Evolutionary conservation across 2,329 filamentous ascomycete species (phyloP), one percentile per base, ranked within the genome.

Genomic region (Paramyrothecium roridum): DNA sequence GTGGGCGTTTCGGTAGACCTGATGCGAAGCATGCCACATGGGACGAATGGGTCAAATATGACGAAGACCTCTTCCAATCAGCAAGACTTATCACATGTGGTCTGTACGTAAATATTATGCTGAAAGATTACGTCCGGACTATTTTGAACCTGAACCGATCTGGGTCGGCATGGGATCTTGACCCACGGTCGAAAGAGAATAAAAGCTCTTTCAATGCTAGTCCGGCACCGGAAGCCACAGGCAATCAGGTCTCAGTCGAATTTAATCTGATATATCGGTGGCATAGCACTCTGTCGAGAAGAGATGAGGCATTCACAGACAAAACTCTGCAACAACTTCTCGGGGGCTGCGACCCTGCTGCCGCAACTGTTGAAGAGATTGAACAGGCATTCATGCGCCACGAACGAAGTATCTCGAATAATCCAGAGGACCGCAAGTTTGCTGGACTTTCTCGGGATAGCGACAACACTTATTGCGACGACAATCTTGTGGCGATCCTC

Each of bases 401-500:
- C 40, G 49, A 20, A n/a, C 16, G 49, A 13, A 19, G 33, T 13
- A n/a, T 51, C 17, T 4, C 49, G 3, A 51, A 40, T 16, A 19
- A 37, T 20, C 30, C 30, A 3, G 26, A 37, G 7, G 30, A 37
- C 20, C 17, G 65, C 76, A 83, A 48, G 2, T 84, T 85, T 54
- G 78, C 74, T 48, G 67, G 72, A 20, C 67, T 85, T 50, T 62
- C 78, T 59, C 76, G 81, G 53, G 73, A 77, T 53, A 68, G 68
- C 1, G 73, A 82, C 51, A 82, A 82, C 7, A 77, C 67, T 3
- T 76, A 83, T 59, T 74, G 76, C 13, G 61, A 87, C 57, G 78
- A 82, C 51, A 80, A 79, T 10, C 76, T 87, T 13, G 81, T 84
- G 20, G 70, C 79, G 45, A 80, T 85, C 51, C 65, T 85, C 21